Conservation (phyloP, 495 filamentous ascomycete species). For the Darksidea phi region DNA sequence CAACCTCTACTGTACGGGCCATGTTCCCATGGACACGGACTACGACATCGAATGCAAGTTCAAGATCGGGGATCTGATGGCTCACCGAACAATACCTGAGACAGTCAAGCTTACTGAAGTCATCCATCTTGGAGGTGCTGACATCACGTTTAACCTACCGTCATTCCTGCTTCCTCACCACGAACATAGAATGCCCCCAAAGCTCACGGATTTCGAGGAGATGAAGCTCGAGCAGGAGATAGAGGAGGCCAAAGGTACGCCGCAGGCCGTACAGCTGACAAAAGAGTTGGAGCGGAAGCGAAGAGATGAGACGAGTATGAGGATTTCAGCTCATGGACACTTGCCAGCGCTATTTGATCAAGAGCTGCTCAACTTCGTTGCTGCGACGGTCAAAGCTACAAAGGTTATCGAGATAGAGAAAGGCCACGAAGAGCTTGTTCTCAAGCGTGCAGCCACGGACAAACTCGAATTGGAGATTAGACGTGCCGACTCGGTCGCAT, state of each 20-base stretch:
- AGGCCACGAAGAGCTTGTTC: slow-evolving; percentile 26
- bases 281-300: slow-evolving; percentile 34
- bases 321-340: slow-evolving; percentile 40
- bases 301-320: slow-evolving; percentile 43
- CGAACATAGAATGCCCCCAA: slow-evolving; percentile 42
- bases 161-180: slow-evolving; percentile 44
- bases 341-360: slow-evolving; percentile 43
- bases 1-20: slow-evolving; percentile 34
- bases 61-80: slow-evolving; percentile 41
- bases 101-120: slow-evolving; percentile 38
- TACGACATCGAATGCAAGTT: slow-evolving; percentile 41
- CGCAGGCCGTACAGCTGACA: slow-evolving; percentile 33
- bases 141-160: slow-evolving; percentile 39
- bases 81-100: slow-evolving; percentile 39
- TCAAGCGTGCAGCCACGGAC: neutral
- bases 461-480: slow-evolving; percentile 16
- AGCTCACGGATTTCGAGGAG: slow-evolving; percentile 29
- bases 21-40: slow-evolving; percentile 39
- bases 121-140: slow-evolving; percentile 41
- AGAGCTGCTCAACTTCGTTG: slow-evolving; percentile 44
- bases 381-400: slow-evolving; percentile 45
- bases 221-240: slow-evolving; percentile 29
- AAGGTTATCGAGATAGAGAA: slow-evolving; percentile 45
- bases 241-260: slow-evolving; percentile 36
- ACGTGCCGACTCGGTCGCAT: slow-evolving; percentile 3